Percentiles rank a stretch among this genome's conserved stretches.
Conservation (phyloP, 2,329 filamentous ascomycete species). For the Colletotrichum higginsianum region DNA sequence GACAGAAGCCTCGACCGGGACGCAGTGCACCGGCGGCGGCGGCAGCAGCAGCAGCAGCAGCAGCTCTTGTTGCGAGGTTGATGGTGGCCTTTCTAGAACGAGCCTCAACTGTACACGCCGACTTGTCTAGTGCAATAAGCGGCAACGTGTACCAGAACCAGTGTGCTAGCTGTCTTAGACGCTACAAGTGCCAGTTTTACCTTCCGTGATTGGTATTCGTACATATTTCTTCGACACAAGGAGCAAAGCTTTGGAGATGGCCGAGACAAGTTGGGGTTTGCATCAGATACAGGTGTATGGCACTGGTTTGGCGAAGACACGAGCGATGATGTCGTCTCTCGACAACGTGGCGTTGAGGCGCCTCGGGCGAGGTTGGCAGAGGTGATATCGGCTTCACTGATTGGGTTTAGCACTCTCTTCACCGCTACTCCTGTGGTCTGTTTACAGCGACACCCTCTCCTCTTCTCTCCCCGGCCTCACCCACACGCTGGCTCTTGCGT, state of each 20-base stretch:
- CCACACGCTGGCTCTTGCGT: not conserved
- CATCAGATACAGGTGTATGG: not conserved
- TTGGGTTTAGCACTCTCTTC: constrained; percentile 43
- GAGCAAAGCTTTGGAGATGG: constrained; percentile 9
- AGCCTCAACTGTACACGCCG: not conserved
- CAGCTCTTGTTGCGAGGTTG: not conserved
- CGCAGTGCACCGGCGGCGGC: not conserved
- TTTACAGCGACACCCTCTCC: constrained; percentile 44
- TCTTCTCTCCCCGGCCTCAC: constrained; percentile 25
- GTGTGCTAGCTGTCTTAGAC: not conserved
- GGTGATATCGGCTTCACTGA: constrained; percentile 38
- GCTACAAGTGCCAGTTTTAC: not conserved
- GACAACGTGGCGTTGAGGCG: constrained; percentile 41
- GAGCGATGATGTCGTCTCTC: constrained; percentile 15
- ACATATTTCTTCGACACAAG: not conserved
- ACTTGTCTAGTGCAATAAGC: not conserved
- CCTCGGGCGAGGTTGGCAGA: constrained; percentile 36
- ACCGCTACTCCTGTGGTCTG: constrained; percentile 45
- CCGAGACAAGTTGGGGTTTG: constrained; percentile 25
- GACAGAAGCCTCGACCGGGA: not conserved
- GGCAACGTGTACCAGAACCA: not conserved
- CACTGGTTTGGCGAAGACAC: constrained; percentile 2
- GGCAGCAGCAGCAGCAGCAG: not conserved
- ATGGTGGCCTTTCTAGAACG: not conserved
- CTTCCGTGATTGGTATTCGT: constrained; percentile 3